Percentiles rank a stretch among this genome's conserved stretches.
Evolutionary conservation across 176 grass and related monocot species (phyloP).

Genomic region (Cenchrus americanus): DNA sequence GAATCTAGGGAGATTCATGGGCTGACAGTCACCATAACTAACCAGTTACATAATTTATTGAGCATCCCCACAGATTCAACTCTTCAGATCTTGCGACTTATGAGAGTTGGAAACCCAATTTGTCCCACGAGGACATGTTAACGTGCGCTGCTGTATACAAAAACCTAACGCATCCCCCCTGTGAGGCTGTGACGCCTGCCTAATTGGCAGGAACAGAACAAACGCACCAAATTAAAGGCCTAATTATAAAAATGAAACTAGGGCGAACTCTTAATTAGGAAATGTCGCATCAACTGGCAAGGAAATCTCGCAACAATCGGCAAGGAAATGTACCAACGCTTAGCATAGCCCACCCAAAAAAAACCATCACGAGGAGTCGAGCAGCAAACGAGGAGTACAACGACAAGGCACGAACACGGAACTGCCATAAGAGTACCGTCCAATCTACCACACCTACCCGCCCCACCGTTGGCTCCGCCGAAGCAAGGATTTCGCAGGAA

Average conservation of each 20-base stretch:
- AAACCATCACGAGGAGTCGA: neutral
- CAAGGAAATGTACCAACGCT: constrained; percentile 27
- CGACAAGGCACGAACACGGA: neutral
- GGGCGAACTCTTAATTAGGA: neutral
- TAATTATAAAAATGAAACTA: neutral
- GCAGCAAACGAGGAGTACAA: neutral
- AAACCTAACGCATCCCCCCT: neutral
- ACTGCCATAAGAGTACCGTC: neutral
- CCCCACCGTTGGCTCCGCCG: neutral
- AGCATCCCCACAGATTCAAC: constrained; percentile 16
- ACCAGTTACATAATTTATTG: constrained; percentile 34
- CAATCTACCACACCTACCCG: neutral
- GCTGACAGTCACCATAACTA: constrained; percentile 16
- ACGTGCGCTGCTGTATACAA: neutral
- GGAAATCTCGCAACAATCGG: constrained; percentile 22
- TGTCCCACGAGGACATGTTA: neutral
- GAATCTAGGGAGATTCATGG: constrained; percentile 28
- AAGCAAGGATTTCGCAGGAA: neutral
- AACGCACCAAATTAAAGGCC: constrained; percentile 8
- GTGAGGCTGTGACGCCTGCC: neutral
- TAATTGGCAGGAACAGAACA: constrained; percentile 5
- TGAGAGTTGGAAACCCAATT: neutral
- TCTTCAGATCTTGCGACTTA: constrained; percentile 39
- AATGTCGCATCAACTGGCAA: constrained; percentile 28
- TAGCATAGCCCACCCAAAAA: neutral